Evolutionary conservation across 2,329 filamentous ascomycete species (phyloP).

Genomic region (Colletotrichum sp.): DNA sequence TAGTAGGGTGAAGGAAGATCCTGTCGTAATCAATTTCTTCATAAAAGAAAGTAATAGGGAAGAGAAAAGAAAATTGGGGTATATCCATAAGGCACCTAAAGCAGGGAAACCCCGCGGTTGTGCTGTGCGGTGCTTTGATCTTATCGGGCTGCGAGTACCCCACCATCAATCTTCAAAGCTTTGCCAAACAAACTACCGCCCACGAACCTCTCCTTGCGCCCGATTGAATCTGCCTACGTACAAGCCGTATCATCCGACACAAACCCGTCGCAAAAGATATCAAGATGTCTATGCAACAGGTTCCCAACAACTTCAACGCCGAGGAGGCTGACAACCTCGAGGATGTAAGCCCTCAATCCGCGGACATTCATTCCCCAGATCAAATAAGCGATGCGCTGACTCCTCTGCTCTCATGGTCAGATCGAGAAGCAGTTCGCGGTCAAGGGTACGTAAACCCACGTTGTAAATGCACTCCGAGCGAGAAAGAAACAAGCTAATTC

Average conservation of each 20-base stretch:
- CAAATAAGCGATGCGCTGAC: not conserved
- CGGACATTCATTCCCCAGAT: not conserved
- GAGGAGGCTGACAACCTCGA: constrained; percentile 60
- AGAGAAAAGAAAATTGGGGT: not conserved
- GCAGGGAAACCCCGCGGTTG: constrained; percentile 2
- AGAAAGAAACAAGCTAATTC: not conserved
- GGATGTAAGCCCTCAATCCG: constrained; percentile 47
- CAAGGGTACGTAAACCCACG: constrained; percentile 66
- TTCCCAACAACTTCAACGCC: constrained; percentile 64
- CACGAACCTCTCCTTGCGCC: not conserved
- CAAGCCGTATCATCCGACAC: not conserved
- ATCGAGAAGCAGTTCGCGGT: constrained; percentile 99
- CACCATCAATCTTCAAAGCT: constrained; percentile 4
- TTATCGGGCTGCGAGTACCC: constrained; percentile 1
- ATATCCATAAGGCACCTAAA: not conserved
- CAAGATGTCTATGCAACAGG: constrained; percentile 13
- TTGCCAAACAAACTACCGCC: not conserved
- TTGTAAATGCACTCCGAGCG: not conserved
- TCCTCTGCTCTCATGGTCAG: constrained; percentile 44
- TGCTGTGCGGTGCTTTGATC: not conserved
- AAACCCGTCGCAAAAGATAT: not conserved
- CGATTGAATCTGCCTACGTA: not conserved
- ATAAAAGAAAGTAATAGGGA: not conserved
- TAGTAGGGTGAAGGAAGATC: not conserved
- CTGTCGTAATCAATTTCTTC: not conserved